These are phyloP conservation scores for Bisporella sp. DNA, from an alignment of 2,329 filamentous ascomycete species.

Conservation along the genomic window DNA sequence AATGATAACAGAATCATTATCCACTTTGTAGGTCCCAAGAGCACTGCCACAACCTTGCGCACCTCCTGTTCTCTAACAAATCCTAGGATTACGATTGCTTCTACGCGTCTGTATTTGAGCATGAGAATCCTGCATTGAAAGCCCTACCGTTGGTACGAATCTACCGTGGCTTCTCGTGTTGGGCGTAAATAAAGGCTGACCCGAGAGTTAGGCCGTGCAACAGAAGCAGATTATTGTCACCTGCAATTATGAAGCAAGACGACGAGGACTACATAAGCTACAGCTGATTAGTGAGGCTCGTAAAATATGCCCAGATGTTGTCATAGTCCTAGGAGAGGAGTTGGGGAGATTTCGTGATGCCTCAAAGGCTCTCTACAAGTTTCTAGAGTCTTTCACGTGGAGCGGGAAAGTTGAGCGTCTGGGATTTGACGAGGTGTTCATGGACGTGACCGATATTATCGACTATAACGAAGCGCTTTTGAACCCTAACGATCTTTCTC, in stretches of 20 bases:
- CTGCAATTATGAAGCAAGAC: conserved; percentile 87
- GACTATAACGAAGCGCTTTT: conserved; percentile 71
- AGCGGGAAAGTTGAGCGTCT: conserved; percentile 70
- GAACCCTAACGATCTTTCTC: conserved; percentile 53
- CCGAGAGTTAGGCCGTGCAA: conserved; percentile 22
- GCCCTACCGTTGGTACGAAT: conserved; percentile 66
- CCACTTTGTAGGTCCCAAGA: conserved; percentile 57
- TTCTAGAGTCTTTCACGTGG: conserved; percentile 71
- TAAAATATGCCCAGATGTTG: conserved; percentile 71
- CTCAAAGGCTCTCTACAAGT: conserved; percentile 72
- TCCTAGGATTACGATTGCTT: conserved; percentile 78
- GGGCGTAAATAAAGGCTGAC: conserved; percentile 12
- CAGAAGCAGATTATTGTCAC: conserved; percentile 65
- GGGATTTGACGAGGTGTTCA: conserved; percentile 79
- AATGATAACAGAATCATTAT: conserved; percentile 65
- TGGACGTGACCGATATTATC: conserved; percentile 75
- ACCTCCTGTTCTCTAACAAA: conserved; percentile 2
- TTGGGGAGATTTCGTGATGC: conserved; percentile 77
- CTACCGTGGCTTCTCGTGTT: conserved; percentile 26
- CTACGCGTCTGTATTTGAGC: conserved; percentile 83
- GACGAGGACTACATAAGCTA: conserved; percentile 69
- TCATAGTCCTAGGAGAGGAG: conserved; percentile 83
- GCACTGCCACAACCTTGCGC: not conserved
- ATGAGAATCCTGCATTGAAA: conserved; percentile 67
- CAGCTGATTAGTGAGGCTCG: conserved; percentile 80